Conservation (phyloP, 2,329 filamentous ascomycete genomes). For the Truncatella angustata region DNA sequence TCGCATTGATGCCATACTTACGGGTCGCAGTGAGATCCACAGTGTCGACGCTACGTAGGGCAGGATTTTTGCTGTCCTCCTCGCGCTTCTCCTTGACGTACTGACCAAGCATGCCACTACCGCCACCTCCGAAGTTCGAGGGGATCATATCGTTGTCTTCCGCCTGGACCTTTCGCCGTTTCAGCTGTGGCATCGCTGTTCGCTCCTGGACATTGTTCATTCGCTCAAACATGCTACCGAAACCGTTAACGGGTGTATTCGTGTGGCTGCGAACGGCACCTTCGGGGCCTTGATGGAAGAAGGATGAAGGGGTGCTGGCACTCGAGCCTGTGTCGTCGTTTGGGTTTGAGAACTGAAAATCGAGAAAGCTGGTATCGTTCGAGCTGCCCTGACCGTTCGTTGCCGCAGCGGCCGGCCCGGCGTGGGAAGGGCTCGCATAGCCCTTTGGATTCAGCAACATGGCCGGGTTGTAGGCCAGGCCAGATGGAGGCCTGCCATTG, state of each 20-base stretch:
- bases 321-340: constrained; percentile 21
- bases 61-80: constrained; percentile 34
- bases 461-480: constrained; percentile 37
- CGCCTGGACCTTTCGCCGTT: constrained; percentile 60
- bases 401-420: constrained; percentile 17
- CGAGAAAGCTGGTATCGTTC: constrained; percentile 37
- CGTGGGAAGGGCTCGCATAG: constrained; percentile 19
- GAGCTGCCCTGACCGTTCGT: constrained; percentile 21
- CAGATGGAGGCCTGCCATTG: constrained; percentile 16
- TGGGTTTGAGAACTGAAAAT: constrained; percentile 35
- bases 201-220: constrained; percentile 75
- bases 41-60: constrained; percentile 35
- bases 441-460: constrained; percentile 40
- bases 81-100: constrained; percentile 62
- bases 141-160: constrained; percentile 42
- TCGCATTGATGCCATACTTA: constrained; percentile 32
- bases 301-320: constrained; percentile 16
- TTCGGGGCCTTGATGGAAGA: constrained; percentile 8
- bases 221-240: constrained; percentile 67
- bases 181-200: constrained; percentile 53
- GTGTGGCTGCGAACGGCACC: constrained; percentile 13
- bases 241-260: constrained; percentile 34
- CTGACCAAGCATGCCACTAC: constrained; percentile 60
- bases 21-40: constrained; percentile 63
- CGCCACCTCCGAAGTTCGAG: constrained; percentile 38